Conservation (phyloP, 768 basidiomycete genomes). For the Psilocybe subaeruginosa region DNA sequence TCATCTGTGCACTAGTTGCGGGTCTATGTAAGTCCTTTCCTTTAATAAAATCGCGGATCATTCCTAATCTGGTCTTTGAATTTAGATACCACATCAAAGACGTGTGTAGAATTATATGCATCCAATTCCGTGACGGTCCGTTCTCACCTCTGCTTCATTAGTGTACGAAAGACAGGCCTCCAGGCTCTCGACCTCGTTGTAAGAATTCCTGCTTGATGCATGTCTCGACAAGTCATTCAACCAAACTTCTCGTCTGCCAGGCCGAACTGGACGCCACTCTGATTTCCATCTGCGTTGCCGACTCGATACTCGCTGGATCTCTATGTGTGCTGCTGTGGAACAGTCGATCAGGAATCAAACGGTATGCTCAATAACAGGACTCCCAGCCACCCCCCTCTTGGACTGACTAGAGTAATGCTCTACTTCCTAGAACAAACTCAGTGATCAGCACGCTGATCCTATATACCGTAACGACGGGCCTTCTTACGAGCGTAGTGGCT, state of each 20-base stretch:
- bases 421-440: background rate
- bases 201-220: background rate
- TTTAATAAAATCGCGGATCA: no score
- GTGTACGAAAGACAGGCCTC: background rate
- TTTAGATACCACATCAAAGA: background rate
- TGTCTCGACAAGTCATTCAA: background rate
- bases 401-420: background rate
- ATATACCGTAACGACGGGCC: slow-evolving; percentile 3
- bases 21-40: background rate
- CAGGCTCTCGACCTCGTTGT: slow-evolving; percentile 1
- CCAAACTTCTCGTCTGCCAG: background rate
- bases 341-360: background rate
- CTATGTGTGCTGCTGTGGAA: slow-evolving; percentile 3
- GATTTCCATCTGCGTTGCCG: slow-evolving; percentile 1
- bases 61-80: background rate
- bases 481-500: background rate
- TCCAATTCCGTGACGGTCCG: no score
- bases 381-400: background rate
- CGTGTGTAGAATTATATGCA: background rate
- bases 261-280: background rate
- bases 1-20: background rate
- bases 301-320: slow-evolving; percentile 4
- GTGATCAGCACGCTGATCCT: slow-evolving; percentile 7
- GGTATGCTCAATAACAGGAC: background rate
- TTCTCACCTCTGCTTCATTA: background rate